Evolutionary conservation across 352 stramenopile species (phyloP).

Genomic region (Pythium rhizo-oryzae): DNA sequence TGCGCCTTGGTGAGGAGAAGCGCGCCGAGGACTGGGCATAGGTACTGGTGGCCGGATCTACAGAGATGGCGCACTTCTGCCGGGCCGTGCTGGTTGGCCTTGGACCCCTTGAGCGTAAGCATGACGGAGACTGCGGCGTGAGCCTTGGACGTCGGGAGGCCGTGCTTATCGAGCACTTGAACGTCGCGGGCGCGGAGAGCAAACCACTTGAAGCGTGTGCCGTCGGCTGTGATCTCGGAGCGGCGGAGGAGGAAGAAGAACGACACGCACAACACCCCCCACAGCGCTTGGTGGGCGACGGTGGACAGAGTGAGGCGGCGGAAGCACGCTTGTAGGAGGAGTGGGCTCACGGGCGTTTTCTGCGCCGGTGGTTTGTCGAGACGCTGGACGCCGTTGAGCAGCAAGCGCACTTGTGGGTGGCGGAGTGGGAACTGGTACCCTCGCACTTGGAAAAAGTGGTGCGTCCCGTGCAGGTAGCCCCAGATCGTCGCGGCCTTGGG

Average conservation of each 20-base stretch:
- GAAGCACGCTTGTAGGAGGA: not conserved
- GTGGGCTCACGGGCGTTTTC: not conserved
- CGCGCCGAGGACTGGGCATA: conserved; percentile 7
- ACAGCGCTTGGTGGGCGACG: not conserved
- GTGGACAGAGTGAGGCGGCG: not conserved
- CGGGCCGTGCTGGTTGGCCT: conserved; percentile 9
- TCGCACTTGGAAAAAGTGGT: too few relatives aligned
- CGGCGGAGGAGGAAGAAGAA: conserved; percentile 14
- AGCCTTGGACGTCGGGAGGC: not conserved
- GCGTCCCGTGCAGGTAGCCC: too few relatives aligned
- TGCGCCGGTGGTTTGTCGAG: not conserved
- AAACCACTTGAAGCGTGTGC: conserved; percentile 13
- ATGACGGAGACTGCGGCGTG: not conserved
- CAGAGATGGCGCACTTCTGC: not conserved
- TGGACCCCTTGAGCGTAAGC: not conserved
- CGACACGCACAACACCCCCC: conserved; percentile 9
- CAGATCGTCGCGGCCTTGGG: too few relatives aligned
- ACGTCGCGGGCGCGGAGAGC: not conserved
- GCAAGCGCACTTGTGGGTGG: too few relatives aligned
- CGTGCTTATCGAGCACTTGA: not conserved
- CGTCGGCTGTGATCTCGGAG: conserved; percentile 7
- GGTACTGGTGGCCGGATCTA: not conserved
- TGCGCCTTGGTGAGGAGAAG: not conserved
- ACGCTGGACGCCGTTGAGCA: not conserved
- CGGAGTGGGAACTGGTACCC: too few relatives aligned